Base-by-base conservation (phyloP, 2,329 filamentous ascomycete species). In the Diaporthe sp. region DNA sequence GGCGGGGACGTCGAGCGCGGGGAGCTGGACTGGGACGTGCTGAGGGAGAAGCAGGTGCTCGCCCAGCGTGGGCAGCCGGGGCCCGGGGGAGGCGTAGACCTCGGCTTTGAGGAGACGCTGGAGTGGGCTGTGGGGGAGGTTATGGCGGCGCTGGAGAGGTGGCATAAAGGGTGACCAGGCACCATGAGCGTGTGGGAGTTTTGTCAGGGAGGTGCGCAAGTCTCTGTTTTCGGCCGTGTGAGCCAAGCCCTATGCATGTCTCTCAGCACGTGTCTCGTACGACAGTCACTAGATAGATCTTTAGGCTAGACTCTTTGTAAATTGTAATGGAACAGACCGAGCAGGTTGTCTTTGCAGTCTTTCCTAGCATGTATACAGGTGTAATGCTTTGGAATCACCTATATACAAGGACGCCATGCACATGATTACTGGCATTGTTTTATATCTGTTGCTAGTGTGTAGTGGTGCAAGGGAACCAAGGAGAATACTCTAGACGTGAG, bases 71-170 rank as follows among this genome's bases (percentile, higher is more conserved):
- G 17, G 85, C 77, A 10, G 85, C 82, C 61, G 15, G 61, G 61
- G 9, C 42, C 28, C 5, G 42, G 61, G 2, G 76, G 88, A 25
- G 88, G 92, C 80, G 86, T 88, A 28, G 88, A 92, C 80, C 85
- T 87, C 12, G 88, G 91, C 75, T 92, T 95, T 89, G 87, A 86
- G 77, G 86, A 88, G 73, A 88, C 91, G 42, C 83, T 96, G 78
- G 86, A 87, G 71, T 96, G 94, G 94, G 91, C 92, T 1, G 93
- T 95, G 2, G 88, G 91, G 71, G 85, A 86, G 67, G 82, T 95
- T 25, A 87, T 94, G 81, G 81, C 81, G 25, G 83, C 86, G 77
- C 77, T 91, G 76, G 84, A 86, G 76, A 37, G 42, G 58, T 73
- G 70, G 73, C 22, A 65, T 28, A 70, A 70, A n/a, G 34, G 34